A percentile compares a stretch with the other conserved stretches of the same genome.
phyloP scores from a whole-genome alignment of 495 filamentous ascomycete species.

The Talaromyces ruber region DNA sequence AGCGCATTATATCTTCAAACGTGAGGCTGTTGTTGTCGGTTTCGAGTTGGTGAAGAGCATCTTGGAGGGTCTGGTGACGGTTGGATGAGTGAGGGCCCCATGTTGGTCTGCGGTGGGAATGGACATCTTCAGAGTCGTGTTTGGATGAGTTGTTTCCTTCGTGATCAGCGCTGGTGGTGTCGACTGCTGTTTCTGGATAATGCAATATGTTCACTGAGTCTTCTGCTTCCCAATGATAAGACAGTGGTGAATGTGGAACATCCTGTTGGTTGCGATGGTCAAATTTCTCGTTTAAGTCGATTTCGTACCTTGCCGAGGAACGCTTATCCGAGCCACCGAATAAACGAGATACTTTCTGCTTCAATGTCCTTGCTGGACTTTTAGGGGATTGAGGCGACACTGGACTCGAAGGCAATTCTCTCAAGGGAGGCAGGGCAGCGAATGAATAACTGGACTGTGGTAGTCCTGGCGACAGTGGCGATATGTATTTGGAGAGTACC shows the following conservation, averaged over 20 bases:
- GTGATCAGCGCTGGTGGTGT: background rate
- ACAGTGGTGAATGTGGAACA: background rate
- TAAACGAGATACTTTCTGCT: slow-evolving; percentile 5
- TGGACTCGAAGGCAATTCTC: background rate
- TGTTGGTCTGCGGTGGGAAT: background rate
- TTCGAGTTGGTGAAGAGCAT: slow-evolving; percentile 1
- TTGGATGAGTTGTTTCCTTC: background rate
- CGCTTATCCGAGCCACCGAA: background rate
- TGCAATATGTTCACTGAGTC: background rate
- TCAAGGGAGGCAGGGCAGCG: slow-evolving; percentile 1
- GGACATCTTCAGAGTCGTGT: background rate
- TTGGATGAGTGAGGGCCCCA: slow-evolving; percentile 4
- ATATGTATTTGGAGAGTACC: background rate
- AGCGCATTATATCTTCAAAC: slow-evolving; percentile 2
- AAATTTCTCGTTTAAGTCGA: background rate
- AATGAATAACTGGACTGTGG: background rate
- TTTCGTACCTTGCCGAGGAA: background rate
- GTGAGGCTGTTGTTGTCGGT: slow-evolving; percentile 1
- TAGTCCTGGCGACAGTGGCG: background rate
- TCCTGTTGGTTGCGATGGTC: background rate
- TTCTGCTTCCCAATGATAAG: background rate
- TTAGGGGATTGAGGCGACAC: background rate
- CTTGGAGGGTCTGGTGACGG: slow-evolving; percentile 2
- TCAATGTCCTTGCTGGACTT: background rate
- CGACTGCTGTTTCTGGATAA: background rate